Conservation (phyloP, 148 eudicot genomes). For the Amaranthus hypochondriacus region DNA sequence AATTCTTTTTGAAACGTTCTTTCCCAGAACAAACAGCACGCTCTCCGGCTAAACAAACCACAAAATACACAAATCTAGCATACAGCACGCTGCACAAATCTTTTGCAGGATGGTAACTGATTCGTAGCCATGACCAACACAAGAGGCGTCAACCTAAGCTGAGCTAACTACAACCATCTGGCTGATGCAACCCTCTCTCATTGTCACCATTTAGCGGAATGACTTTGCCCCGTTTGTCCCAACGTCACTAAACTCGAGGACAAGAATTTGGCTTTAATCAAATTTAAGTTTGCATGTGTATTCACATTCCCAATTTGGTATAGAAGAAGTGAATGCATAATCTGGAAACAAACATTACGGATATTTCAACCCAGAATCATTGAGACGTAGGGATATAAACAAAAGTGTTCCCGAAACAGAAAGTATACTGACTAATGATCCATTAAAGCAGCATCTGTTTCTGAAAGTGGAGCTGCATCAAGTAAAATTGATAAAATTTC, state of each 20-base stretch:
- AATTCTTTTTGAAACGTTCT: background rate
- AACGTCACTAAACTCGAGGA: background rate
- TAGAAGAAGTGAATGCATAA: conserved; percentile 4
- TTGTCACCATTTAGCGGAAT: background rate
- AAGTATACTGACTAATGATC: conserved; percentile 34
- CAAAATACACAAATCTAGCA: background rate
- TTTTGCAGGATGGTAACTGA: background rate
- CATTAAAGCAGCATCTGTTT: conserved; percentile 89
- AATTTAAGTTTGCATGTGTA: background rate
- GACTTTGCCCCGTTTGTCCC: background rate
- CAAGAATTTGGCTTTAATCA: background rate
- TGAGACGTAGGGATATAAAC: background rate
- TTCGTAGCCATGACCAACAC: background rate
- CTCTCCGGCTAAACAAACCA: background rate
- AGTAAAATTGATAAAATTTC: conserved; percentile 10
- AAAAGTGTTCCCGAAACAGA: conserved; percentile 3
- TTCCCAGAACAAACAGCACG: background rate
- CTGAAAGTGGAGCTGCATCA: conserved; percentile 89
- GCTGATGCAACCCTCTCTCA: background rate
- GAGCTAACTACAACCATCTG: background rate
- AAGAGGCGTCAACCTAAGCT: background rate
- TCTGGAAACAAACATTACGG: background rate
- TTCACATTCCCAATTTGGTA: background rate
- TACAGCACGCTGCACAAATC: no score
- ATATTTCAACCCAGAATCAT: conserved; percentile 10